phyloP scores from a whole-genome alignment of 176 grass and related monocot species.

The Saccharum officinarum region DNA sequence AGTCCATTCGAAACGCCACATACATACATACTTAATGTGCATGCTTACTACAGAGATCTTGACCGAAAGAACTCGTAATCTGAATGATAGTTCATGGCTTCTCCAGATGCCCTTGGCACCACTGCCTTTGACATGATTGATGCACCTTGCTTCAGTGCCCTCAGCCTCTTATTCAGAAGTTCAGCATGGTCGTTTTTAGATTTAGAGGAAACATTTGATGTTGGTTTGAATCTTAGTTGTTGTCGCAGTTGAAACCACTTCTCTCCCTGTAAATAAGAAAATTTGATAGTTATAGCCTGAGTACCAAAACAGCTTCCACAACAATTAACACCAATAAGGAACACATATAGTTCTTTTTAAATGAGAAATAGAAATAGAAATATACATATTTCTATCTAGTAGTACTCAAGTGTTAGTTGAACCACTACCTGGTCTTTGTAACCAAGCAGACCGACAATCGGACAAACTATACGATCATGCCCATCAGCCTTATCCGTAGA shows the following conservation, averaged over 20 bases:
- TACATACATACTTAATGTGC: neutral
- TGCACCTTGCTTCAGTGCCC: slow-evolving; percentile 30
- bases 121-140: slow-evolving; percentile 36
- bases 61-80: slow-evolving; percentile 50
- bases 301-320: neutral
- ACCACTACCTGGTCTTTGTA: slow-evolving; percentile 40
- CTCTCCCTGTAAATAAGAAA: slow-evolving; percentile 35
- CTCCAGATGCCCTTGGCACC: slow-evolving; percentile 22
- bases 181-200: neutral
- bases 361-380: neutral
- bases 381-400: neutral
- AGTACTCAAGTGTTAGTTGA: no score
- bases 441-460: slow-evolving; percentile 39
- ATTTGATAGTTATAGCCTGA: neutral
- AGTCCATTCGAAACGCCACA: neutral
- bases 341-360: neutral
- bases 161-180: slow-evolving; percentile 42
- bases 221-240: neutral
- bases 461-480: slow-evolving; percentile 15
- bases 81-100: slow-evolving; percentile 30
- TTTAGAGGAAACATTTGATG: neutral
- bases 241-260: slow-evolving; percentile 39
- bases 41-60: neutral
- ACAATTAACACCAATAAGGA: neutral
- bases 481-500: neutral